Base-by-base conservation (phyloP, 2,329 filamentous ascomycete genomes). In the Pleurostoma richardsiae region DNA sequence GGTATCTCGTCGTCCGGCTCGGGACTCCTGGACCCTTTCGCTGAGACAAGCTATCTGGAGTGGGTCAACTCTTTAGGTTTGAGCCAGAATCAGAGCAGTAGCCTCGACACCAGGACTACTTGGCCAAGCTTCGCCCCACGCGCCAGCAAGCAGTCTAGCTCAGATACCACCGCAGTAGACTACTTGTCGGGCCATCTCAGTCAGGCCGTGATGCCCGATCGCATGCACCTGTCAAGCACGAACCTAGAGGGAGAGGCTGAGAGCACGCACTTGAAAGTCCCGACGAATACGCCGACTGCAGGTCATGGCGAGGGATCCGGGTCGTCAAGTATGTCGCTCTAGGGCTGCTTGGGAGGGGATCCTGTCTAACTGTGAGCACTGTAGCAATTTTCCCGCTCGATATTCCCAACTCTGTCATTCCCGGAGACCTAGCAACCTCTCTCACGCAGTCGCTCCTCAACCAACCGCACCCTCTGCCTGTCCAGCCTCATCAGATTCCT, bases 361-460 rank as follows among this genome's bases (percentile, higher is more conserved):
- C 19, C 19, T 19, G 19, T 19, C 19, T 19, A 19, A 19, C 19
- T 19, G 19, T 19, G 19, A 19, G 19, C 19, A 19, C 19, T 19
- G 19, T 44, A 50, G 26, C 48, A 47, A 29, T 40, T 48, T 31
- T 44, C 39, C n/a, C 29, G 44, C 58, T 57, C 49, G 51, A 46
- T 45, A 7, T 53, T 26, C 44, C 55, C 4, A 52, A 57, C 38
- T 44, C 53, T 11, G 52, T 53, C 30, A 61, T 70, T 7, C 60
- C 64, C 1, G 47, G 62, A 3, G 68, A 71, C 31, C 56, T 75
- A 4, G 66, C 70, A 4, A 63, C 64, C 5, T 66, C 69, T n/a
- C 59, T 77, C 44, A 72, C 72, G 0, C 66, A 71, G 46, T 76
- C 74, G 1, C 57, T 79, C 38, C 61, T 78, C 29, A 75, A 73